Percentiles rank a stretch among this genome's conserved stretches.
These are phyloP conservation scores for Syzygium grande DNA, from an alignment of 345 rosid genomes.

Conservation along the genomic window DNA sequence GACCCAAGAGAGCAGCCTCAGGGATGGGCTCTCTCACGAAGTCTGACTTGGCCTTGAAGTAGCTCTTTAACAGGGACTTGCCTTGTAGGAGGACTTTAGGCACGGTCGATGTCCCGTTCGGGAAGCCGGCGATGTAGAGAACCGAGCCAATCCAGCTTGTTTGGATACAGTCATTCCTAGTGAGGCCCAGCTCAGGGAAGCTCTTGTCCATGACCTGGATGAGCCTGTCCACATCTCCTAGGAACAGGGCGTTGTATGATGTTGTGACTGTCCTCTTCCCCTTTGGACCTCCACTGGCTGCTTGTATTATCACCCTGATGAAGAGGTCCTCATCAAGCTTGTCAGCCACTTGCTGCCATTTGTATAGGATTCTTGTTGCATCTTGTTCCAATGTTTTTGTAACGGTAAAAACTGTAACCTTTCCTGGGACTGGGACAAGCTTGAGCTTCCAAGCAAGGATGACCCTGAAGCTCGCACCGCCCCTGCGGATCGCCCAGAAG, in stretches of 20 bases:
- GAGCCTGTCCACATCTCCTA: slow-evolving; percentile 6
- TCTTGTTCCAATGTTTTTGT: too few relatives aligned
- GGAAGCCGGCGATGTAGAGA: slow-evolving; percentile 3
- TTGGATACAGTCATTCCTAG: slow-evolving; percentile 6
- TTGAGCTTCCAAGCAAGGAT: too few relatives aligned
- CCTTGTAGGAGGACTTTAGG: slow-evolving; percentile 10
- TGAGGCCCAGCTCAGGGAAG: slow-evolving; percentile 20
- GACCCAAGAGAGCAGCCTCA: neutral
- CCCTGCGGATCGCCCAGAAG: too few relatives aligned
- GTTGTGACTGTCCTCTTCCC: slow-evolving; percentile 6
- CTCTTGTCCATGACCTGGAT: slow-evolving; percentile 7
- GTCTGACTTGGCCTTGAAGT: slow-evolving; percentile 17
- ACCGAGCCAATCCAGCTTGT: slow-evolving; percentile 18
- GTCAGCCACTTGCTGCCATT: too few relatives aligned
- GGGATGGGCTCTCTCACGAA: slow-evolving; percentile 9
- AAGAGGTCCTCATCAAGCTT: slow-evolving; percentile 19
- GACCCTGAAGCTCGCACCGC: too few relatives aligned
- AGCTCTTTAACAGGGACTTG: neutral
- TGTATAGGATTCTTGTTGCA: too few relatives aligned
- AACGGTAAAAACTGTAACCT: too few relatives aligned
- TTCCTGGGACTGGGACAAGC: too few relatives aligned
- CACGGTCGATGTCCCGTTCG: neutral
- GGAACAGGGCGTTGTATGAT: slow-evolving; percentile 11
- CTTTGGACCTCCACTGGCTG: neutral
- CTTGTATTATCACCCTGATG: slow-evolving; percentile 4